Base-by-base conservation (phyloP, 257 asterid genomes). In the Ocimum tenuiflorum region DNA sequence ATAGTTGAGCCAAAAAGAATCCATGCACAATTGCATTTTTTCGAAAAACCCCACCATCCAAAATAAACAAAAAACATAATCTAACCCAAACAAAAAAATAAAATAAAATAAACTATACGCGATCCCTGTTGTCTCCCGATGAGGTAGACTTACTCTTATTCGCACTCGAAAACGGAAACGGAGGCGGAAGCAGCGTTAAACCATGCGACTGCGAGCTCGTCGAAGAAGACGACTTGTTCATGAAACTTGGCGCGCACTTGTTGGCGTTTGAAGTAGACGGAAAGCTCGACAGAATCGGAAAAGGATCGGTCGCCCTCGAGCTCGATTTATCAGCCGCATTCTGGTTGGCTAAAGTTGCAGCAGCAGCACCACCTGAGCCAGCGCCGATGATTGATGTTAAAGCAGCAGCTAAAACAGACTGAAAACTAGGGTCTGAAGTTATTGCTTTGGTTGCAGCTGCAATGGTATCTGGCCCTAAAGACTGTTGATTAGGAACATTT, bases 381-480 rank as follows among this genome's bases (percentile, higher is more conserved):
- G 82, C 83, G 0, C 83, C 84, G 1, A 92, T 89, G 76, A 92
- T 75, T 3, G 98, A 85, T 17, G 96, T 48, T 1, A 92, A 83
- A 49, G 97, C 98, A 19, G 88, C 91, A n/a, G 95, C 98, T 67
- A 89, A 70, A 20, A 90, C 97, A 17, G 96, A 89, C 62, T 85
- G 97, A 73, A 92, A 92, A 49, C 71, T 84, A 0, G 98, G 98
- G 72, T 92, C 88, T 0, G 97, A 81, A 11, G 97, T 80, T 18
- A 92, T 82, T 1, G 95, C 98, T 73, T 89, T 88, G 0, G 98
- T 91, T 13, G 98, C 98, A 12, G 97, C 98, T 17, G 95, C 88
- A 29, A 92, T 73, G 7, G 94, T 78, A 51, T 89, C 98, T n/a
- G 83, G 82, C 13, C 74, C 72, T 3, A 82, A 65, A 57, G 74